Evolutionary conservation across 2,329 filamentous ascomycete species (phyloP).

Genomic region (Rhynchosporium secalis): DNA sequence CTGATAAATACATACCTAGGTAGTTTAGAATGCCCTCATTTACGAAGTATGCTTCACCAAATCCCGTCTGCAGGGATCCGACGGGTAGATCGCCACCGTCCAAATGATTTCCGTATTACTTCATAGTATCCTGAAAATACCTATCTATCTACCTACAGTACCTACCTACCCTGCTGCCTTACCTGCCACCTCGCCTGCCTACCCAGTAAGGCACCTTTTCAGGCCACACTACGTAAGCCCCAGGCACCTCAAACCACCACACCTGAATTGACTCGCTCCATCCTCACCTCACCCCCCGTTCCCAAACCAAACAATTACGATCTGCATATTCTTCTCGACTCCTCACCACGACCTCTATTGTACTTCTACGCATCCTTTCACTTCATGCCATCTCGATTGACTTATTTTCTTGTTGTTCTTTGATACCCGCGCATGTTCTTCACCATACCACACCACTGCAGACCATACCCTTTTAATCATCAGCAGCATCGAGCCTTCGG

Average conservation of each 20-base stretch:
- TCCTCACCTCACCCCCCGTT: constrained; percentile 1
- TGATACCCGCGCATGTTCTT: constrained; percentile 35
- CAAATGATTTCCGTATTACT: too few relatives aligned
- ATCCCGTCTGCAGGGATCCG: constrained; percentile 7
- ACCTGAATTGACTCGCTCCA: background rate
- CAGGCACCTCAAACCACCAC: background rate
- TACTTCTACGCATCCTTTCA: constrained; percentile 33
- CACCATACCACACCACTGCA: background rate
- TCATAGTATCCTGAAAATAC: too few relatives aligned
- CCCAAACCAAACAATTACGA: constrained; percentile 1
- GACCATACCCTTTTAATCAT: constrained; percentile 13
- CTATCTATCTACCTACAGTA: too few relatives aligned
- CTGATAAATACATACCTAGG: too few relatives aligned
- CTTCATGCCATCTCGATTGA: constrained; percentile 10
- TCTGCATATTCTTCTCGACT: background rate
- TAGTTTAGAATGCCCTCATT: background rate
- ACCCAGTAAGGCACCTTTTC: background rate
- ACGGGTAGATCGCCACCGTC: constrained; percentile 4
- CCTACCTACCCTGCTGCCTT: too few relatives aligned
- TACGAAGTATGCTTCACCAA: background rate
- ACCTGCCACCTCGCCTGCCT: background rate
- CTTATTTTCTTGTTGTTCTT: constrained; percentile 34
- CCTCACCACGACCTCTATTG: constrained; percentile 16
- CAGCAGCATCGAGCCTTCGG: background rate
- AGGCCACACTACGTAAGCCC: background rate